phyloP scores from a whole-genome alignment of 23 red algal genomes.

The Gracilaria domingensis region DNA sequence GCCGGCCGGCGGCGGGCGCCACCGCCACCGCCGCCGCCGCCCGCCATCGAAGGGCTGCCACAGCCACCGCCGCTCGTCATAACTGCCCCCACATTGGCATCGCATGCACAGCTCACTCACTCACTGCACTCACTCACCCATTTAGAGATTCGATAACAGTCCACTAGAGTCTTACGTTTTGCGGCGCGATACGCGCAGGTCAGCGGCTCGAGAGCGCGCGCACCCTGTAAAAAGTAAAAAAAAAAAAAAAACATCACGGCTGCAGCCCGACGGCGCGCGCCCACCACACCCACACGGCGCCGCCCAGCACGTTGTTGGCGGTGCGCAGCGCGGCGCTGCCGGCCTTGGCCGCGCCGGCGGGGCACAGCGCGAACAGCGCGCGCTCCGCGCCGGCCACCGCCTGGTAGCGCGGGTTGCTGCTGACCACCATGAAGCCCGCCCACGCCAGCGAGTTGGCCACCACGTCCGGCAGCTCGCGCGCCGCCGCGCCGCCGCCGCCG shows the following conservation, averaged over 20 bases:
- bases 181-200: too few relatives aligned
- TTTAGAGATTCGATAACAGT: too few relatives aligned
- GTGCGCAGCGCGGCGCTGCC: constrained; percentile 80
- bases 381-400: constrained; percentile 87
- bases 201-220: too few relatives aligned
- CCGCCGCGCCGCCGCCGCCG: background rate
- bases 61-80: background rate
- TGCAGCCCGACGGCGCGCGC: constrained; percentile 64
- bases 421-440: constrained; percentile 97
- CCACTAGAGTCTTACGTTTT: too few relatives aligned
- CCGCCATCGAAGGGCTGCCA: too few relatives aligned
- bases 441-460: constrained; percentile 80
- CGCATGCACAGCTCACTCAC: too few relatives aligned
- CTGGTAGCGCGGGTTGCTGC: constrained; percentile 94
- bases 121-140: too few relatives aligned
- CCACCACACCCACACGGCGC: constrained; percentile 94
- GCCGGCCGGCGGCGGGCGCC: too few relatives aligned
- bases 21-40: too few relatives aligned
- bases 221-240: too few relatives aligned
- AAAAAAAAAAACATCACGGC: too few relatives aligned
- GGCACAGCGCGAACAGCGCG: constrained; percentile 65
- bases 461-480: constrained; percentile 75
- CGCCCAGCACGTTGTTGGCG: constrained; percentile 90
- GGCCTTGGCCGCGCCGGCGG: constrained; percentile 69
- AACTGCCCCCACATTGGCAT: background rate